Percentiles rank a stretch among this genome's conserved stretches.
Evolutionary conservation across 78 protist species (phyloP).

Genomic region (Parvularia atlantis): DNA sequence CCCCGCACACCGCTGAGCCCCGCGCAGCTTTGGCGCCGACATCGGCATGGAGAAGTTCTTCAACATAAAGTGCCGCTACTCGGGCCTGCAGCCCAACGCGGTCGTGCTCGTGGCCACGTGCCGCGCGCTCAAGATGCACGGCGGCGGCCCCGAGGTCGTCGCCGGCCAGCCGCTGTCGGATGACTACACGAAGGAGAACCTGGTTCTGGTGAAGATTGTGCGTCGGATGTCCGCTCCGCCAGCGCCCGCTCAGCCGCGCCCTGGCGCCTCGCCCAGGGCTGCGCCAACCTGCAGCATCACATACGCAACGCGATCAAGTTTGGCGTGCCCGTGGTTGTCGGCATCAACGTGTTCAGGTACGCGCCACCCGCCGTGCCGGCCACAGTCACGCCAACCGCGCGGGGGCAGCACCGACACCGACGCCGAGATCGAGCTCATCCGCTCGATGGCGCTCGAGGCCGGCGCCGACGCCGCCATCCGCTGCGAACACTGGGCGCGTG

Average conservation of each 20-base stretch:
- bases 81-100: conserved; percentile 66
- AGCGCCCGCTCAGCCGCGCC: conserved; percentile 38
- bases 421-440: conserved; percentile 47
- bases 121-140: conserved; percentile 95
- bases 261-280: conserved; percentile 50
- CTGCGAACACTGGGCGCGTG: conserved; percentile 81
- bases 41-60: conserved; percentile 93
- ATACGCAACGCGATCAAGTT: conserved; percentile 26
- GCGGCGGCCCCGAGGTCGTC: conserved; percentile 69
- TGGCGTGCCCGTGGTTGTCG: conserved; percentile 88
- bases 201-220: neutral
- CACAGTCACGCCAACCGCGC: neutral
- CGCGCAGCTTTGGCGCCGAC: conserved; percentile 60
- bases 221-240: conserved; percentile 27
- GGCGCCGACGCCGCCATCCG: conserved; percentile 81
- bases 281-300: conserved; percentile 39
- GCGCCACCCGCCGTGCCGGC: neutral
- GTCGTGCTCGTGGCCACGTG: conserved; percentile 86
- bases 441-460: conserved; percentile 25
- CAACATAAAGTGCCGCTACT: conserved; percentile 89
- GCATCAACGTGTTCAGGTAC: conserved; percentile 64
- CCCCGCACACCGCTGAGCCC: too few species aligned
- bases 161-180: conserved; percentile 38
- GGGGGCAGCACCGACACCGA: conserved; percentile 38
- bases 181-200: neutral